Percentiles rank a stretch among this genome's conserved stretches.
These are phyloP conservation scores for Globisporangium uncinulatum DNA, from an alignment of 352 stramenopile species.

Conservation along the genomic window DNA sequence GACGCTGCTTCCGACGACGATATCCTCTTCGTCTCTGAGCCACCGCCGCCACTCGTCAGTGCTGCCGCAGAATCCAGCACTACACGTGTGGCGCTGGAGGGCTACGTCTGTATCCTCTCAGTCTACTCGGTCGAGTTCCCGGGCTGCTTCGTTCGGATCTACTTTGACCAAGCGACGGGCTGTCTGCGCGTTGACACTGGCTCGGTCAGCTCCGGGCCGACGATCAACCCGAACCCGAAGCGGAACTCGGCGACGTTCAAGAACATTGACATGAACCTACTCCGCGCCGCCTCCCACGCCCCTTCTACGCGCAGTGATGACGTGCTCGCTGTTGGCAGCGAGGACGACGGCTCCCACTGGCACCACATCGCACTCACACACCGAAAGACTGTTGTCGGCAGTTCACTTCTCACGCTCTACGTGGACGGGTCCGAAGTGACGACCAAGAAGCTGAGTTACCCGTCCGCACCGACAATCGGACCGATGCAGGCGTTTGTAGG, in stretches of 20 bases:
- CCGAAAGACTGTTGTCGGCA: slow-evolving; percentile 63
- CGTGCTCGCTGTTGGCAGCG: neutral
- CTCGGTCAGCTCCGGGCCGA: slow-evolving; percentile 36
- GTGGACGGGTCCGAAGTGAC: slow-evolving; percentile 68
- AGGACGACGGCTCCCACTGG: slow-evolving; percentile 43
- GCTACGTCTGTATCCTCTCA: slow-evolving; percentile 59
- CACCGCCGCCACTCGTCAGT: neutral
- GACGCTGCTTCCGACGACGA: slow-evolving; percentile 15
- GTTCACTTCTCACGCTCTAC: slow-evolving; percentile 62
- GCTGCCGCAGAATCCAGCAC: slow-evolving; percentile 5
- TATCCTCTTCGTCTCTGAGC: slow-evolving; percentile 23
- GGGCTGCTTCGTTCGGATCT: slow-evolving; percentile 60
- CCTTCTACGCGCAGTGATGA: neutral
- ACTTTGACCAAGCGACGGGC: slow-evolving; percentile 65
- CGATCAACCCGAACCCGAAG: slow-evolving; percentile 50
- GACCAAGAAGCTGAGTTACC: slow-evolving; percentile 72
- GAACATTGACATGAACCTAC: slow-evolving; percentile 42
- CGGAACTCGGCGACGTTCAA: slow-evolving; percentile 57
- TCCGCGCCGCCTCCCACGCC: slow-evolving; percentile 18
- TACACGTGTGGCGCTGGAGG: slow-evolving; percentile 25
- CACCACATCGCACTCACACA: slow-evolving; percentile 73
- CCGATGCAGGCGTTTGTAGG: slow-evolving; percentile 63
- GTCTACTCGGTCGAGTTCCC: slow-evolving; percentile 64
- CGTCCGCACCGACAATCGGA: slow-evolving; percentile 34
- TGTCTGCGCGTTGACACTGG: slow-evolving; percentile 65